phyloP scores from a whole-genome alignment of 805 yeast species.

The Zygosaccharomyces lentus region DNA sequence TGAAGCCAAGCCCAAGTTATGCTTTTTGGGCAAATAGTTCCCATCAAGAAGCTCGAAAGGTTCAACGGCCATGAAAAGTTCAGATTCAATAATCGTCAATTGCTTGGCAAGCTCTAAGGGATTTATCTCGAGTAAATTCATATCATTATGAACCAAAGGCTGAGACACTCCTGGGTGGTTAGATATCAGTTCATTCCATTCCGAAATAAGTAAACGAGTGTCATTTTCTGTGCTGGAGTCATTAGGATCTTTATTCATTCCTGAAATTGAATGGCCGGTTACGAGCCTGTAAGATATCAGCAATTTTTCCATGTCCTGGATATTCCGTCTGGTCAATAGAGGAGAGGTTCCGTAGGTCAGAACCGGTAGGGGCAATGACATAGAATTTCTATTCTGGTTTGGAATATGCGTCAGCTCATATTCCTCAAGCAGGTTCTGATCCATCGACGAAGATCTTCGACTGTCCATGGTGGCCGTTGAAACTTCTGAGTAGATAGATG shows the following conservation, averaged over 20 bases:
- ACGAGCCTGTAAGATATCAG: slow-evolving; percentile 46
- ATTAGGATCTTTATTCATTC: neutral
- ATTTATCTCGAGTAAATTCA: slow-evolving; percentile 44
- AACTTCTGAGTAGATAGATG: slow-evolving; percentile 38
- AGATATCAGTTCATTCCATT: slow-evolving; percentile 11
- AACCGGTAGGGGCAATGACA: slow-evolving; percentile 29
- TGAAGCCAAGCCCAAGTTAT: slow-evolving; percentile 56
- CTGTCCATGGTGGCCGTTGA: slow-evolving; percentile 23
- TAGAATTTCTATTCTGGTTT: slow-evolving; percentile 41
- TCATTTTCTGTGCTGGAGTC: slow-evolving; percentile 9
- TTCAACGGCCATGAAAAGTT: slow-evolving; percentile 56
- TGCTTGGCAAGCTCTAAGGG: slow-evolving; percentile 76
- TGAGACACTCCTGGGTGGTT: neutral
- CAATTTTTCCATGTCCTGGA: slow-evolving; percentile 41
- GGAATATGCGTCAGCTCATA: slow-evolving; percentile 45
- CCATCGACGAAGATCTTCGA: slow-evolving; percentile 33
- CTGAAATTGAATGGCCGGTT: slow-evolving; percentile 1
- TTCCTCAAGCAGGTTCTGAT: slow-evolving; percentile 52
- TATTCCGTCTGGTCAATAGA: slow-evolving; percentile 36
- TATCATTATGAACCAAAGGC: slow-evolving; percentile 15
- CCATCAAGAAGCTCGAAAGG: slow-evolving; percentile 64
- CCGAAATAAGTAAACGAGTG: slow-evolving; percentile 9
- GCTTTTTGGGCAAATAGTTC: slow-evolving; percentile 56
- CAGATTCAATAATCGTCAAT: slow-evolving; percentile 65
- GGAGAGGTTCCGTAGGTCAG: slow-evolving; percentile 36